Conservation (phyloP, 2,329 filamentous ascomycete species). For the Epichloe bromicola region DNA sequence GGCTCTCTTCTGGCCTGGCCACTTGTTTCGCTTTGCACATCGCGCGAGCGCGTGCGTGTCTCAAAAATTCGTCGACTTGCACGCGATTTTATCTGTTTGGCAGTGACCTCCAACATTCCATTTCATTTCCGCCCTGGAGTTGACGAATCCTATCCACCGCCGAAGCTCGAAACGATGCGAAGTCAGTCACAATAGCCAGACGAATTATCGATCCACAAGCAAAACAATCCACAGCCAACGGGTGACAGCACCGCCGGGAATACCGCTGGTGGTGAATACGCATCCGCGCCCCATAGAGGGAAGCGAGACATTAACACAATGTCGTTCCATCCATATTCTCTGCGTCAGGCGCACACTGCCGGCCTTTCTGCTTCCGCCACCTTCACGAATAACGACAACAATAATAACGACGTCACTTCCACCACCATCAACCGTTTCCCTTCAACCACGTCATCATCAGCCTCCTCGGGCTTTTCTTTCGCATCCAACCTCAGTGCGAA, state of each 20-base stretch:
- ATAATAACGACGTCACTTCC: constrained; percentile 28
- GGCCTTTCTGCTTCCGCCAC: constrained; percentile 18
- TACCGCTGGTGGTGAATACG: neutral
- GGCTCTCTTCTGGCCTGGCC: neutral
- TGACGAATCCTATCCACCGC: neutral
- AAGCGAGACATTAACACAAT: constrained; percentile 24
- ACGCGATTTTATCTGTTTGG: neutral
- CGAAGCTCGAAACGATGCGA: constrained; percentile 3
- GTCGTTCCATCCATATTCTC: constrained; percentile 44
- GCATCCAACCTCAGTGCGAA: constrained; percentile 43
- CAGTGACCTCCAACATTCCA: neutral
- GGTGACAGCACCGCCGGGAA: neutral
- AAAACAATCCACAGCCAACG: neutral
- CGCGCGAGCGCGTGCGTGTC: neutral
- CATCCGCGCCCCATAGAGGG: constrained; percentile 8
- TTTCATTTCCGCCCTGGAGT: neutral
- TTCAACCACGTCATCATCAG: constrained; percentile 59
- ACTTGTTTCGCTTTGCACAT: neutral
- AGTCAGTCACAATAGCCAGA: neutral
- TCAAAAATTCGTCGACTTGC: neutral
- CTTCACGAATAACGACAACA: neutral
- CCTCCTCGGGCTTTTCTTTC: constrained; percentile 54
- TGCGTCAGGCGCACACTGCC: constrained; percentile 42
- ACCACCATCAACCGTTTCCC: constrained; percentile 44
- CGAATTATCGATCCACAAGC: neutral